Evolutionary conservation across 2,329 filamentous ascomycete genomes (phyloP), one percentile per base, ranked within the genome.

Genomic region (Colletotrichum spinosum): DNA sequence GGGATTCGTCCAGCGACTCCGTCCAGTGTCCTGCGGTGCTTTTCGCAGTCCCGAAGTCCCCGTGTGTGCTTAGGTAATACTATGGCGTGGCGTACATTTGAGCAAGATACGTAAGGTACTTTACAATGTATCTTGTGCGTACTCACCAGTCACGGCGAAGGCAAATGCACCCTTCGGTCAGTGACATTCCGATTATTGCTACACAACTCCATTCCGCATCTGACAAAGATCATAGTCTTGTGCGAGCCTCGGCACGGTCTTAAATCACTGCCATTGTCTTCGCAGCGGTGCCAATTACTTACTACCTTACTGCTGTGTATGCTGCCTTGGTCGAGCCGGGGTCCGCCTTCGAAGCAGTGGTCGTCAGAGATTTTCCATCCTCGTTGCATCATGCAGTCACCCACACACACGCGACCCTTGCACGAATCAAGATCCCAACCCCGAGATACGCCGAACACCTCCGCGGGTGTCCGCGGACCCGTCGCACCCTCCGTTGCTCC

Each of bases 391-490:
- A 65, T 53, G 52, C 46, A 25, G 38, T 10, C 3, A 53, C 39
- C 25, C 34, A 17, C 46, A 65, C 58, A 25, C 48, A 52, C 51
- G 17, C 42, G 50, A 12, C 11, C 45, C n/a, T 17, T 37, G n/a
- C 25, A 37, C 37, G 52, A 45, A 62, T 62, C 38, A 33, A 45
- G 52, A 55, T 56, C 13, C 52, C 51, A 52, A 65, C 46, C 41
- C 58, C 52, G 58, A 65, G 35, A 62, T 53, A 42, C 46, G 35
- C 58, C 35, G 62, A 65, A 41, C 17, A 51, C 48, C 46, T 65
- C 58, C 58, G 45, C 46, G 52, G 46, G 38, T 46, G 17, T n/a
- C 52, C 17, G 48, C 39, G 34, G 45, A 38, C 35, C 61, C 57
- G 41, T 41, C 35, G 10, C 15, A 35, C 25, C 41, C 25, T 56